Conservation (phyloP, 1,284 basidiomycete species). For the Erythrobasidium hasegawianum region DNA sequence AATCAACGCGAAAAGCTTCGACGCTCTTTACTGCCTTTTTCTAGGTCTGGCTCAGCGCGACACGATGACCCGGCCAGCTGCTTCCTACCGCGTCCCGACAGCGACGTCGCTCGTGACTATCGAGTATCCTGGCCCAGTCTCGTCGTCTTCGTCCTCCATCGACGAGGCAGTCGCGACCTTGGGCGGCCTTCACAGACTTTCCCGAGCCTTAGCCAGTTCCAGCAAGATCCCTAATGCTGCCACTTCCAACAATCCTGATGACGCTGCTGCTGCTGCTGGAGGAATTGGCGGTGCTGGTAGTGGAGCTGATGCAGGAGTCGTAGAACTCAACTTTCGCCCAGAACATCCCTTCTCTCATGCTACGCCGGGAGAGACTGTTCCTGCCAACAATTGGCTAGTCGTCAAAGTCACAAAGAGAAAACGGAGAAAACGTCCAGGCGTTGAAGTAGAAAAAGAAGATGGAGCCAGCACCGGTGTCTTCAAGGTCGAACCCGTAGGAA, state of each 20-base stretch:
- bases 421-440: conserved; percentile 41
- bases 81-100: conserved; percentile 7
- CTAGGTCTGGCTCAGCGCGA: too few relatives aligned
- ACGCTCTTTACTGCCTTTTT: conserved; percentile 4
- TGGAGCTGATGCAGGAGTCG: conserved; percentile 43
- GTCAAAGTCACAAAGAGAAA: conserved; percentile 71
- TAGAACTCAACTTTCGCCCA: conserved; percentile 71
- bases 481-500: conserved; percentile 69
- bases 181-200: conserved; percentile 65
- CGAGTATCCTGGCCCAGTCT: conserved; percentile 84
- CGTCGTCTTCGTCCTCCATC: conserved; percentile 57
- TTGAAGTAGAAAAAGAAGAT: conserved; percentile 43
- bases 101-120: conserved; percentile 60
- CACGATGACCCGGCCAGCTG: background rate
- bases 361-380: conserved; percentile 69
- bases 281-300: too few relatives aligned
- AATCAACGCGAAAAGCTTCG: background rate
- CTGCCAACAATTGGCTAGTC: conserved; percentile 67
- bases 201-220: conserved; percentile 61
- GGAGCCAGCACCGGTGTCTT: conserved; percentile 66
- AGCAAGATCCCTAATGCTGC: background rate
- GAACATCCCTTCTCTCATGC: conserved; percentile 74
- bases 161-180: conserved; percentile 62
- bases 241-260: too few relatives aligned
- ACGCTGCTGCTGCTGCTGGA: too few relatives aligned